Percentiles rank a stretch among this genome's conserved stretches.
Conservation (phyloP, 1,284 basidiomycete species). For the Albatrellus sp. region DNA sequence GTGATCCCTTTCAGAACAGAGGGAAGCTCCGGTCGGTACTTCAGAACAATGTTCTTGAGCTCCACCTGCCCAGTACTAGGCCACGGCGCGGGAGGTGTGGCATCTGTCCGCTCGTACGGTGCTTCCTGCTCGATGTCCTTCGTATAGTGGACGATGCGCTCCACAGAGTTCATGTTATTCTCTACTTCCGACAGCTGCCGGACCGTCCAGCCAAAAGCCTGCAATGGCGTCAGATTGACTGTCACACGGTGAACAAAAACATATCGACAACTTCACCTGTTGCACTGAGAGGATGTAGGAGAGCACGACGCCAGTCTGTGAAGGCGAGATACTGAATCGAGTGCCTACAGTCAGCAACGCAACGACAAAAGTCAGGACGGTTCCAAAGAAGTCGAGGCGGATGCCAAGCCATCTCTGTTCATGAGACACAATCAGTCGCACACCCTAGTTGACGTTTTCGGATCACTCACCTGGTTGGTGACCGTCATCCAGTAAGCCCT, state of each 20-base stretch:
- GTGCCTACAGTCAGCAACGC: conserved; percentile 70
- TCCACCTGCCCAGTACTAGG: conserved; percentile 52
- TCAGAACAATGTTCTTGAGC: conserved; percentile 51
- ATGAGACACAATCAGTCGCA: conserved; percentile 8
- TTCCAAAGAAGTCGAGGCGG: conserved; percentile 77
- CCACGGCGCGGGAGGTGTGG: conserved; percentile 53
- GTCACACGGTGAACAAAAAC: background rate
- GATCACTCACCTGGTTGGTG: conserved; percentile 48
- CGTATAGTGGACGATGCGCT: conserved; percentile 75
- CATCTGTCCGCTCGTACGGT: conserved; percentile 49
- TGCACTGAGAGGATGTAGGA: conserved; percentile 72
- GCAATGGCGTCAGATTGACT: conserved; percentile 3
- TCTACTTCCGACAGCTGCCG: conserved; percentile 79
- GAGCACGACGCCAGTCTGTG: conserved; percentile 64
- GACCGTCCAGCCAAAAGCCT: conserved; percentile 74
- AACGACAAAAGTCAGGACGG: conserved; percentile 67
- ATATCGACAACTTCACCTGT: conserved; percentile 21
- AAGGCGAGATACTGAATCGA: conserved; percentile 63
- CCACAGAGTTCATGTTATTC: conserved; percentile 88
- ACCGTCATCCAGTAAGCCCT: conserved; percentile 83
- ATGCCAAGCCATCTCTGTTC: conserved; percentile 82
- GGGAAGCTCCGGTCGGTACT: conserved; percentile 63
- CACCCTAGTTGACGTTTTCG: too few species aligned
- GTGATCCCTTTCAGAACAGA: conserved; percentile 56
- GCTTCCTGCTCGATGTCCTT: conserved; percentile 71